These are phyloP conservation scores for Kluyveromyces lactis DNA, from an alignment of 805 yeast species.

Conservation along the genomic window DNA sequence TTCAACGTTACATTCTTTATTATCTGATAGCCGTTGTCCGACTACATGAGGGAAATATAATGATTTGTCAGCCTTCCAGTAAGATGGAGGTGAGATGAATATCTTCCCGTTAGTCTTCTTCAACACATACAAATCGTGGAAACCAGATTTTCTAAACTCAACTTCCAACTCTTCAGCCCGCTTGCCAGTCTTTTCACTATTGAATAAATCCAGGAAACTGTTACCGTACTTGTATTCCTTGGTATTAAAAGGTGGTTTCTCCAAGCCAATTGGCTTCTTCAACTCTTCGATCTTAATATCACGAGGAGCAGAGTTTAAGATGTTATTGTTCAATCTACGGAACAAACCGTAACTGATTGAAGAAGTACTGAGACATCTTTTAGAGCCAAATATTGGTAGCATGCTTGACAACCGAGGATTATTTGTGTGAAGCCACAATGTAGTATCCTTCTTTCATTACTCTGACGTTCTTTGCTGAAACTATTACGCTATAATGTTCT, in stretches of 20 bases:
- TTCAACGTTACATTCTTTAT: conserved; percentile 22
- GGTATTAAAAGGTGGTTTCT: conserved; percentile 28
- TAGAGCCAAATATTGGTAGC: not conserved
- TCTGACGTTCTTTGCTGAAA: no score
- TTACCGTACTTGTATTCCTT: conserved; percentile 35
- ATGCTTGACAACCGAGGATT: no score
- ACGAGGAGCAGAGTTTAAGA: conserved; percentile 29
- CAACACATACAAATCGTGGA: conserved; percentile 55
- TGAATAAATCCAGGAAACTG: conserved; percentile 38
- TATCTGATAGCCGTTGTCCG: conserved; percentile 42
- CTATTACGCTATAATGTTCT: no score
- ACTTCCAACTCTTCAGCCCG: conserved; percentile 48
- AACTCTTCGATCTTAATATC: conserved; percentile 29
- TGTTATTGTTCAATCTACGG: conserved; percentile 3
- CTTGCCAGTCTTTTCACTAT: conserved; percentile 38
- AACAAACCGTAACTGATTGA: not conserved
- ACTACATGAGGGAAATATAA: conserved; percentile 74
- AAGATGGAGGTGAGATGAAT: conserved; percentile 74
- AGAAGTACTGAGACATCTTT: not conserved
- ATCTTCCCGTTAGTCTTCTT: conserved; percentile 77
- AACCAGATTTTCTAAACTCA: conserved; percentile 61
- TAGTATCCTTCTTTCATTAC: no score
- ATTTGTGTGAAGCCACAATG: no score
- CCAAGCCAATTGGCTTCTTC: conserved; percentile 41
- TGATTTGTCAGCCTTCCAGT: conserved; percentile 64